Percentiles rank a stretch among this genome's conserved stretches.
Evolutionary conservation across 2,329 filamentous ascomycete species (phyloP).

Genomic region (Juglanconis juglandina): DNA sequence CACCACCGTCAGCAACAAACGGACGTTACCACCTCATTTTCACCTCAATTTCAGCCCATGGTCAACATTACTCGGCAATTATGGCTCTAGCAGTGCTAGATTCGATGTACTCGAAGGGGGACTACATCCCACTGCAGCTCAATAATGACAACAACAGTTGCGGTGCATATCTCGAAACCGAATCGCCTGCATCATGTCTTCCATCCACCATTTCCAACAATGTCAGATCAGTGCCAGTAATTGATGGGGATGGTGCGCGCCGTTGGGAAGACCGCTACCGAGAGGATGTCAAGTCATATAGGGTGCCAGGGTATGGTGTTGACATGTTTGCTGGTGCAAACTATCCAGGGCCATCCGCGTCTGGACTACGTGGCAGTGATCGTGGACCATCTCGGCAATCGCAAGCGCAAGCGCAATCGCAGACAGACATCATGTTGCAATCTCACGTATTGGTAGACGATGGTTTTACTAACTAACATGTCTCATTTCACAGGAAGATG

Average conservation of each 20-base stretch:
- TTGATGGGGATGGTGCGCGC: neutral
- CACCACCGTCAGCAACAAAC: constrained; percentile 1
- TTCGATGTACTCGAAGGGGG: neutral
- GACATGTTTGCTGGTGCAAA: neutral
- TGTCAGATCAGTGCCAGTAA: constrained; percentile 1
- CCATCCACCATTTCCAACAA: neutral
- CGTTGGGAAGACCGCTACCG: neutral
- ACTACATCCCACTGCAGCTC: constrained; percentile 8
- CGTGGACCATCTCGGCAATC: neutral
- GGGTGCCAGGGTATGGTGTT: neutral
- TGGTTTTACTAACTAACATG: constrained; percentile 23
- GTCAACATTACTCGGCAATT: neutral
- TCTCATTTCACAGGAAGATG: constrained; percentile 74
- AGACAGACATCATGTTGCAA: constrained; percentile 4
- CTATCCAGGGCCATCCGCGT: neutral
- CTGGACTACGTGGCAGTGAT: neutral
- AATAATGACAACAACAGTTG: constrained; percentile 6
- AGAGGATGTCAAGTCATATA: constrained; percentile 1
- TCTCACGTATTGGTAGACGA: neutral
- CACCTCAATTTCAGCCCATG: neutral
- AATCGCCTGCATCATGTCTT: neutral
- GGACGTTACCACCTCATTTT: neutral
- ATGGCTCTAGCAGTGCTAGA: constrained; percentile 9
- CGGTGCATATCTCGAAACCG: neutral
- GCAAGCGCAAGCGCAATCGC: constrained; percentile 4